phyloP scores from a whole-genome alignment of 345 rosid species.

The Alliaria petiolata region DNA sequence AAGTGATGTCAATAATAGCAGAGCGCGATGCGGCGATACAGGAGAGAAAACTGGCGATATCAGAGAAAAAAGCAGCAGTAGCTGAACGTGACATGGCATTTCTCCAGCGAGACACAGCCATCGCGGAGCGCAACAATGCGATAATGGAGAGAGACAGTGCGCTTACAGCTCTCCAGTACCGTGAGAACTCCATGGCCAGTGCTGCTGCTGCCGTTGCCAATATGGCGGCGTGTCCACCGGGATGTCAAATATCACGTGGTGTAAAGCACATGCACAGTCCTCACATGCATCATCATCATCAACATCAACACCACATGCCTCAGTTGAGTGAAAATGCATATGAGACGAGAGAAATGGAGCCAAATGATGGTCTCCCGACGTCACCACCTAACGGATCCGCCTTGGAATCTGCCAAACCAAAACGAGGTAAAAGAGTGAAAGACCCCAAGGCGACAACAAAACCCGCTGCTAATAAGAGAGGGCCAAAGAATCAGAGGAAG shows the following conservation, averaged over 20 bases:
- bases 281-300: slow-evolving; percentile 50
- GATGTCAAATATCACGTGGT: slow-evolving; percentile 82
- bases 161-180: slow-evolving; percentile 75
- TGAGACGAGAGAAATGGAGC: slow-evolving; percentile 55
- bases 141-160: slow-evolving; percentile 84
- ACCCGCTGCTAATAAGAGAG: slow-evolving; percentile 53
- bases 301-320: slow-evolving; percentile 58
- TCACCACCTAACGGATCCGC: slow-evolving; percentile 43
- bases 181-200: slow-evolving; percentile 61
- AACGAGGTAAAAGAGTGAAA: slow-evolving; percentile 65
- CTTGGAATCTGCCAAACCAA: slow-evolving; percentile 58
- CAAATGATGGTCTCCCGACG: slow-evolving; percentile 40
- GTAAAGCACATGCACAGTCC: slow-evolving; percentile 78
- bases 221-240: slow-evolving; percentile 62
- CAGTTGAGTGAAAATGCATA: slow-evolving; percentile 57
- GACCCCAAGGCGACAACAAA: slow-evolving; percentile 45
- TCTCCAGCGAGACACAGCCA: slow-evolving; percentile 90
- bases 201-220: slow-evolving; percentile 27
- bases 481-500: slow-evolving; percentile 61
- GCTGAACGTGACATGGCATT: slow-evolving; percentile 94
- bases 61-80: slow-evolving; percentile 88
- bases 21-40: slow-evolving; percentile 96
- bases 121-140: slow-evolving; percentile 90
- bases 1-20: slow-evolving; percentile 93
- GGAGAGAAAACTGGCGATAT: slow-evolving; percentile 81